phyloP scores from a whole-genome alignment of 2,329 filamentous ascomycete genomes.

The Apiospora malaysiana region DNA sequence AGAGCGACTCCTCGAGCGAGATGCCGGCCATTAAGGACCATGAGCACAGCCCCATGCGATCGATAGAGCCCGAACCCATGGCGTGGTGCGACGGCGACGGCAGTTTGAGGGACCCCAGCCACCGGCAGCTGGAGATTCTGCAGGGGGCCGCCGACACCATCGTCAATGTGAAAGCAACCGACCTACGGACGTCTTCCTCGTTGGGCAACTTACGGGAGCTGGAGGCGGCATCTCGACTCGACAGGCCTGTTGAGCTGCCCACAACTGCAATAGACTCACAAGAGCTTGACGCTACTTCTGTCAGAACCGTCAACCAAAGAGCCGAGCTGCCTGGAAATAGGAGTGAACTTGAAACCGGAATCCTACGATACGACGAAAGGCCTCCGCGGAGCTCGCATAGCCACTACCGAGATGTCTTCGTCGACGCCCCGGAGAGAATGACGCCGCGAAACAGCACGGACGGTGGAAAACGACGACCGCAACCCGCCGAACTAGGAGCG shows the following conservation, averaged over 20 bases:
- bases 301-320: neutral
- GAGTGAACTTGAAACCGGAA: neutral
- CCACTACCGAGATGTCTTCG: neutral
- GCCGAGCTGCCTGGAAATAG: neutral
- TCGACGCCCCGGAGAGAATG: neutral
- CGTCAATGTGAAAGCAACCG: constrained; percentile 4
- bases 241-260: neutral
- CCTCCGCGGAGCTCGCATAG: neutral
- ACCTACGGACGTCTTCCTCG: neutral
- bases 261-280: neutral
- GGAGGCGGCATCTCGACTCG: neutral
- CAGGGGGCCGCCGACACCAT: constrained; percentile 12
- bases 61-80: neutral
- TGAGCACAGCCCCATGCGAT: neutral
- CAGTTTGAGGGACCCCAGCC: neutral
- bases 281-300: neutral
- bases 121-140: neutral
- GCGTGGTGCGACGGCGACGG: neutral
- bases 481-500: neutral
- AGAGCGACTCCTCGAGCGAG: constrained; percentile 4
- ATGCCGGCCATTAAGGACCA: neutral
- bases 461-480: neutral
- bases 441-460: neutral
- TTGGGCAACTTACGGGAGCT: neutral
- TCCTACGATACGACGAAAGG: neutral